These are phyloP conservation scores for Nicotiana sylvestris DNA, from an alignment of 257 asterid genomes.

Conservation along the genomic window DNA sequence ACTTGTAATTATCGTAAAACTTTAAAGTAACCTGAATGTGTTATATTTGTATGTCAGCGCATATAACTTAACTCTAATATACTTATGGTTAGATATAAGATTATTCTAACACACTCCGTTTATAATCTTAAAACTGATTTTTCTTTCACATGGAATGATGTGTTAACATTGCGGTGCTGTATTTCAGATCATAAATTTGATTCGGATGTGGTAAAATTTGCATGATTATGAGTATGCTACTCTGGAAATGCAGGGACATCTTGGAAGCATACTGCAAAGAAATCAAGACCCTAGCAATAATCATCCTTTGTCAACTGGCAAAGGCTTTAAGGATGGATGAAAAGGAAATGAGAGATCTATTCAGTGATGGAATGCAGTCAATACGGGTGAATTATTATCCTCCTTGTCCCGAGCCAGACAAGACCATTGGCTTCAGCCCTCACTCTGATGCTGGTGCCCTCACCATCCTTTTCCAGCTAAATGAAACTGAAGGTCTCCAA, in stretches of 20 bases:
- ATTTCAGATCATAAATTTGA: background rate
- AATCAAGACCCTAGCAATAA: constrained; percentile 29
- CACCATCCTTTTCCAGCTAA: constrained; percentile 49
- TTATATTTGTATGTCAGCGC: no score
- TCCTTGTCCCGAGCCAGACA: constrained; percentile 51
- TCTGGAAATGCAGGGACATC: constrained; percentile 25
- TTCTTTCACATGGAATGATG: no score
- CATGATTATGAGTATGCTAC: background rate
- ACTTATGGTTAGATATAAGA: background rate
- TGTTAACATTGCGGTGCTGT: background rate
- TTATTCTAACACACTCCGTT: no score
- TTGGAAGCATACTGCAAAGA: constrained; percentile 34
- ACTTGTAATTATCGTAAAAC: no score
- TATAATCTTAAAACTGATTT: no score
- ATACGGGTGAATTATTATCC: constrained; percentile 54
- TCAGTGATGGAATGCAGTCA: constrained; percentile 38
- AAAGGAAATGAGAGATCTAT: constrained; percentile 28
- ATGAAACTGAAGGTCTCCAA: constrained; percentile 46
- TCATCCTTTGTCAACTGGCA: constrained; percentile 28
- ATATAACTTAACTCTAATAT: background rate
- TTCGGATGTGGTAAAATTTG: background rate
- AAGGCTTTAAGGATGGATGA: constrained; percentile 35
- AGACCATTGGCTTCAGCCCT: constrained; percentile 38
- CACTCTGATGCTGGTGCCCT: constrained; percentile 55
- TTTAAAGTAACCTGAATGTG: no score